phyloP scores from a whole-genome alignment of 805 yeast genomes.

The Yarrowia sp. region DNA sequence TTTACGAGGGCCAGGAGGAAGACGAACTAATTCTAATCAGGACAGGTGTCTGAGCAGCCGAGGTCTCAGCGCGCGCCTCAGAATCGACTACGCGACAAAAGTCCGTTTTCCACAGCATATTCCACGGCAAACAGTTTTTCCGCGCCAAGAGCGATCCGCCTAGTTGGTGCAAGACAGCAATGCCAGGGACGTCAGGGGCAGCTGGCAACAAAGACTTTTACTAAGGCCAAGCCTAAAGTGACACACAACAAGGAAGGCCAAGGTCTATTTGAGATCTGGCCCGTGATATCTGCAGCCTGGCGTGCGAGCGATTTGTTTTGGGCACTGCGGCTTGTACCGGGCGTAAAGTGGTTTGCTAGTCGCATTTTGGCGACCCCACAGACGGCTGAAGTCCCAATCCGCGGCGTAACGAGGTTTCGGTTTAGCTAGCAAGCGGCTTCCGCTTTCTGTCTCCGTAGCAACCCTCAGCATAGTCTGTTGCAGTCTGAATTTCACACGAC shows the following conservation, averaged over 20 bases:
- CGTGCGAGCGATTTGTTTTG: too few relatives aligned
- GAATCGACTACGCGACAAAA: too few relatives aligned
- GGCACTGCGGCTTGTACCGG: too few relatives aligned
- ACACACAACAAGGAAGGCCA: slow-evolving; percentile 1
- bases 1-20: background rate
- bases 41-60: background rate
- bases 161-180: slow-evolving; percentile 10
- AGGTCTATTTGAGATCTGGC: slow-evolving; percentile 1
- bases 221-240: background rate
- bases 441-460: slow-evolving; percentile 11
- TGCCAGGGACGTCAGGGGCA: slow-evolving; percentile 20
- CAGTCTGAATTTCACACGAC: background rate
- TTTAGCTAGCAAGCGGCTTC: background rate
- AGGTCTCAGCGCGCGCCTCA: too few relatives aligned
- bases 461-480: background rate
- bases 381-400: slow-evolving; percentile 15
- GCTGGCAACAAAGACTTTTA: background rate
- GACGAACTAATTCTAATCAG: background rate
- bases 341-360: too few relatives aligned
- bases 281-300: slow-evolving; percentile 5
- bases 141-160: background rate
- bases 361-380: background rate
- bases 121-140: too few relatives aligned
- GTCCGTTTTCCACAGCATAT: too few relatives aligned
- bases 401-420: background rate